Conservation (phyloP, 129 eudicot species). For the Flaveria bidentis region DNA sequence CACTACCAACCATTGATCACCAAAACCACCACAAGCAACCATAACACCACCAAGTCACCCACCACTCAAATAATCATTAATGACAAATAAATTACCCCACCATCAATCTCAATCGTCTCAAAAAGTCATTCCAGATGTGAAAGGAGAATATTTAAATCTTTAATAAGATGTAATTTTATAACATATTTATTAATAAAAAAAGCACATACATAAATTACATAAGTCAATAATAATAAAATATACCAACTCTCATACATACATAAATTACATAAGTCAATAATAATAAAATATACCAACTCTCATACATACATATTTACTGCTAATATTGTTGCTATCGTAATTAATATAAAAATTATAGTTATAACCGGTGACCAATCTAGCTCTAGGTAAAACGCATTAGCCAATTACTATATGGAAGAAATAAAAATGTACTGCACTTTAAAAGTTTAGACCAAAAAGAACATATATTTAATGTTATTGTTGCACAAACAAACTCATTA, state of each 20-base stretch:
- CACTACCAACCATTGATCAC: conserved; percentile 11
- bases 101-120: conserved; percentile 1
- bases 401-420: neutral
- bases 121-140: conserved; percentile 11
- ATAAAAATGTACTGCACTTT: too few relatives aligned
- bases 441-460: too few relatives aligned
- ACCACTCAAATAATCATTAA: conserved; percentile 14
- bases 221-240: conserved; percentile 20
- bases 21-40: conserved; percentile 21
- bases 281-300: neutral
- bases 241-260: neutral
- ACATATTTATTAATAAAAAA: neutral
- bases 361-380: too few relatives aligned
- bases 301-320: neutral
- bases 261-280: conserved; percentile 22
- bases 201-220: neutral
- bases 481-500: too few relatives aligned
- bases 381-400: too few relatives aligned
- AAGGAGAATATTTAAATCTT: neutral
- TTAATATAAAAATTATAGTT: too few relatives aligned
- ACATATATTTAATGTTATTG: too few relatives aligned
- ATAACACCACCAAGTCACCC: conserved; percentile 6
- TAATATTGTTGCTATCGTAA: neutral
- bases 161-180: neutral
- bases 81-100: neutral